Evolutionary conservation across 345 rosid genomes (phyloP), one percentile per base, ranked within the genome.

Genomic region (Lumnitzera littorea): DNA sequence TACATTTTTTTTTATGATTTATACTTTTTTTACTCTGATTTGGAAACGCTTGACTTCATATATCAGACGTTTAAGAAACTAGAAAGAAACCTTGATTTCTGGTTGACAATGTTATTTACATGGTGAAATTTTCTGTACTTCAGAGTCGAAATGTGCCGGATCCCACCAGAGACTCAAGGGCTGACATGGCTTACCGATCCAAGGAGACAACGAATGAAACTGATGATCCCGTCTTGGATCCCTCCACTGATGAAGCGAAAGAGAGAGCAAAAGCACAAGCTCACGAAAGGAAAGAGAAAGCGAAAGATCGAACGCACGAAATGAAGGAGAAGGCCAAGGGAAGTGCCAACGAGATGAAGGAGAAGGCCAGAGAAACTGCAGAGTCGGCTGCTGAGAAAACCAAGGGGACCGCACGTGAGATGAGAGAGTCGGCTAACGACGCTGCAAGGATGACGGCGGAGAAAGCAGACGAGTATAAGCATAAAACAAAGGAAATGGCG

Each of bases 311-410:
- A 0, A 56, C 62, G 12, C 50, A 69, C 4, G 59, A 69, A 9
- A 63, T 67, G 17, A 73, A 66, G 51, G 84, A 76, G 60, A 67
- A 48, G 24, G 25, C 67, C 2, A 57, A 67, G 29, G 74, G 59
- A 11, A 52, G 61, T 6, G 54, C 69, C 1, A 23, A 56, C 46
- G 12, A 47, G 53, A 65, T 62, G 3, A 63, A 56, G 0, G 84
- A 76, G 56, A 69, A 16, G 53, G 58, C 20, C 20, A 20, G 20
- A 20, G 20, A 20, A 20, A 20, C 20, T 20, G 20, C 20, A 20
- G 20, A 20, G 20, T 20, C 20, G 20, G 20, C 20, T 20, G 20
- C 20, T 20, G 20, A 20, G 20, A 20, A 20, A 20, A 20, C 72
- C 11, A 64, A 61, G 60, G 67, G 47, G 14, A 50, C 43, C 15